Conservation (phyloP, 164 flowering plant genomes). For the Umbellularia californica region DNA sequence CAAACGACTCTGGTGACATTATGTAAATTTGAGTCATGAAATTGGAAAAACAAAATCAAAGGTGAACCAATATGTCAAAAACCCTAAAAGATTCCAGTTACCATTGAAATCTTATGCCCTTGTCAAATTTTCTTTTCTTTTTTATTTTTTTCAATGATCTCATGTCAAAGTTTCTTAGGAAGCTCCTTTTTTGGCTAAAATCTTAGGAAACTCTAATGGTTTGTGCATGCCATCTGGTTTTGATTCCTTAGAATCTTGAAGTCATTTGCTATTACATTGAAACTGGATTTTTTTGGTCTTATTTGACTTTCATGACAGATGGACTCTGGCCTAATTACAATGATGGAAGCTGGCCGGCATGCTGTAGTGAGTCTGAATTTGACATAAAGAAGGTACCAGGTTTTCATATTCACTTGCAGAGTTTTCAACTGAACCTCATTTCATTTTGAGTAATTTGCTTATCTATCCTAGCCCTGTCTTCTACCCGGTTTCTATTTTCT, state of each 20-base stretch:
- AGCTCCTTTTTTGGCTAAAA: too few relatives aligned
- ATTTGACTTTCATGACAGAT: slow-evolving; percentile 32
- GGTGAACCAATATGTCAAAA: too few relatives aligned
- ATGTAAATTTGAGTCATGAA: too few relatives aligned
- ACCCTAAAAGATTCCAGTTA: background rate
- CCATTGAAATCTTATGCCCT: background rate
- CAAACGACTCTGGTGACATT: too few relatives aligned
- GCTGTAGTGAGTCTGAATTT: slow-evolving; percentile 47
- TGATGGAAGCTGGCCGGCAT: slow-evolving; percentile 86
- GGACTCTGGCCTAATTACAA: slow-evolving; percentile 82
- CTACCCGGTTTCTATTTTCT: background rate
- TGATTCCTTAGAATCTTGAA: background rate
- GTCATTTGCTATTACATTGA: background rate
- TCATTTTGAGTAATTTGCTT: background rate
- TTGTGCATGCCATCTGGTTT: slow-evolving; percentile 4
- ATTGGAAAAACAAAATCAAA: too few relatives aligned
- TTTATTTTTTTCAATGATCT: too few relatives aligned
- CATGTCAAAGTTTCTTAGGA: too few relatives aligned
- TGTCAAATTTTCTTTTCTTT: background rate
- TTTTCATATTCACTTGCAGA: background rate
- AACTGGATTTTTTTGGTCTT: slow-evolving; percentile 7
- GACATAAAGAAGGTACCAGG: slow-evolving; percentile 47
- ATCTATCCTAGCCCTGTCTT: background rate
- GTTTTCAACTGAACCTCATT: background rate
- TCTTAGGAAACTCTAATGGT: background rate